Base-by-base conservation (phyloP, 139 green algal genomes). In the Prasinococcaceae sp. region DNA sequence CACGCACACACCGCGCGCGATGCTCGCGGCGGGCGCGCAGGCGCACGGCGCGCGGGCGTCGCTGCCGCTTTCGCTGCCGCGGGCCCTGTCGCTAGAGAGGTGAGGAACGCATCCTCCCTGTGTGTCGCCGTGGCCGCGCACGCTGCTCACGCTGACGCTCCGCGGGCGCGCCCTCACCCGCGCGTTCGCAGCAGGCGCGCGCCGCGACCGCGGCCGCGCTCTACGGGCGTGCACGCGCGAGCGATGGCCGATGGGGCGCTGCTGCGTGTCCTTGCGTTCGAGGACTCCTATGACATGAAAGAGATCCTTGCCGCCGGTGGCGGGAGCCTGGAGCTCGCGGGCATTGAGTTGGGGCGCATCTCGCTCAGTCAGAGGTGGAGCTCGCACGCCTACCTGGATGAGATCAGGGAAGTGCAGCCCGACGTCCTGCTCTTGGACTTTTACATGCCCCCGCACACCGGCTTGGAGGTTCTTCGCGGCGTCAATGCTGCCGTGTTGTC, bases 361-460 rank as follows among this genome's bases (percentile, higher is more conserved):
- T n/a, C n/a, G n/a, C 8, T 38, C 47, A n/a, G 26, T 17, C 25
- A 53, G 10, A 29, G 30, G 25, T 39, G 47, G 26, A 4, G 22
- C 14, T 26, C 26, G 5, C 4, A 12, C 26, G 26, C 24, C 6
- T 9, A 16, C 17, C 19, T 53, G 17, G 25, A 39, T 3, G 30
- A 20, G 16, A 53, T 53, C 25, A 8, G 3, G 3, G 47, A 38
- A 30, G 39, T 40, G 20, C 8, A 20, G 6, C 17, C 22, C 16
- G 47, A 53, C 27, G 47, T 53, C 3, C 47, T 53, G 3, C n/a
- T 53, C 16, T 17, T 53, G 25, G 47, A 53, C 30, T 53, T 30
- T 12, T 53, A 41, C 26, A 20, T 53, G 23, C 47, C 47, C 4
- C 47, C 47, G 10, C 3, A 30, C 23, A 53, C 47, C 3, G 47